These are phyloP conservation scores for Talaromyces albobiverticillius DNA, from an alignment of 2,329 filamentous ascomycete genomes.

Conservation along the genomic window DNA sequence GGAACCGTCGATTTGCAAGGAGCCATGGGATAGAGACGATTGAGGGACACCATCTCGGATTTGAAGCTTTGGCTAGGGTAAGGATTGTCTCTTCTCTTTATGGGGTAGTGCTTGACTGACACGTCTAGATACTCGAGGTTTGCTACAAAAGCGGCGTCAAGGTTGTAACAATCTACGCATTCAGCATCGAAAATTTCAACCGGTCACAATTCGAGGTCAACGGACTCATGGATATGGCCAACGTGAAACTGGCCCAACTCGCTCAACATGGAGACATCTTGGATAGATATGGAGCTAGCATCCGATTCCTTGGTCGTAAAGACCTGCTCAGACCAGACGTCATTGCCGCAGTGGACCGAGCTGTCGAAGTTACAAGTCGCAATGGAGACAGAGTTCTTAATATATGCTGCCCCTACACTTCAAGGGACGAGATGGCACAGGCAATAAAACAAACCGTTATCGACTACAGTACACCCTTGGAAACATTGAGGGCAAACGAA, in stretches of 20 bases:
- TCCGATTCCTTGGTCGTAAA: slow-evolving; percentile 80
- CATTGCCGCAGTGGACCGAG: slow-evolving; percentile 79
- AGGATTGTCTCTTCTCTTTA: slow-evolving; percentile 22
- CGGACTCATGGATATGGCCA: slow-evolving; percentile 95
- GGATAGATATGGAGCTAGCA: slow-evolving; percentile 84
- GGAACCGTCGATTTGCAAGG: slow-evolving; percentile 88
- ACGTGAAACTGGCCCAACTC: slow-evolving; percentile 88
- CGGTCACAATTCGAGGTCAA: slow-evolving; percentile 95
- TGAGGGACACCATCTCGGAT: slow-evolving; percentile 92
- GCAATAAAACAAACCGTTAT: slow-evolving; percentile 84
- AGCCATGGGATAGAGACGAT: slow-evolving; percentile 92
- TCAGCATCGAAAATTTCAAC: slow-evolving; percentile 99
- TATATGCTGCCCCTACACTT: slow-evolving; percentile 97
- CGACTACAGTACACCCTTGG: slow-evolving; percentile 74
- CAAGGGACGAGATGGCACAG: slow-evolving; percentile 88
- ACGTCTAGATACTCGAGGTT: slow-evolving; percentile 76
- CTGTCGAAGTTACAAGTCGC: slow-evolving; percentile 79
- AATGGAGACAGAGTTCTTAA: slow-evolving; percentile 82
- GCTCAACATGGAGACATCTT: slow-evolving; percentile 90
- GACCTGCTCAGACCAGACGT: slow-evolving; percentile 85
- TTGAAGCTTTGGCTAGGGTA: slow-evolving; percentile 88
- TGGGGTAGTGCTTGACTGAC: background rate
- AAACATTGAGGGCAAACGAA: slow-evolving; percentile 33
- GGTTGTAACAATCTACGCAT: slow-evolving; percentile 95
- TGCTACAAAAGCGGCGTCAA: slow-evolving; percentile 98